Base-by-base conservation (phyloP, 1,139 yeast species). In the Debaryomyces coudertii region DNA sequence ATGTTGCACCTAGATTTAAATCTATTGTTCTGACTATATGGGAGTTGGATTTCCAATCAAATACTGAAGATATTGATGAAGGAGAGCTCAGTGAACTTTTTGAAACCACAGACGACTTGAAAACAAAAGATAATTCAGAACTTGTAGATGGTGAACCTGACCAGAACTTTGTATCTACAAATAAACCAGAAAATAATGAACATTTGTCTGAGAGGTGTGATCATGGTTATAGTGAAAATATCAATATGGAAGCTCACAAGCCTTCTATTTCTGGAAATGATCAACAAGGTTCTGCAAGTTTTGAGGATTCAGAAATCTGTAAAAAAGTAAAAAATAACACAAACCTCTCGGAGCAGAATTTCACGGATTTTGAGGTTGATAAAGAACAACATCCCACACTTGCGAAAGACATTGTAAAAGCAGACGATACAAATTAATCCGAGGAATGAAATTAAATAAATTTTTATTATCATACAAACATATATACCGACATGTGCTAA, bases 11-110 rank as follows among this genome's bases (percentile, higher is more conserved):
- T 1, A 57, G 65, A 28, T 73, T 72, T 49, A 58, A 60, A 16
- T 51, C 73, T 6, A 66, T 62, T 24, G 64, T 66, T 9, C 63
- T 65, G 14, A 65, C 68, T 22, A 50, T 76, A 18, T 80, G 83
- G 83, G 59, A 57, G 15, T 33, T 67, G 23, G 49, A 46, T 5
- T 46, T 59, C 22, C 47, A 49, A 27, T 48, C 46, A 35, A 48
- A 44, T 31, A 51, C 43, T 40, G 29, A 37, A 9, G 43, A 27
- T 28, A 15, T 6, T 25, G 23, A 12, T 18, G 25, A 12, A 14
- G 22, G 5, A 4, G n/a, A 25, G 22, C 5, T 7, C 4, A 25
- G 3, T 14, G 33, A 14, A 27, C 4, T 2, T 20, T 7, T 25
- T 20, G 5, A 20, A 4, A 20, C 3, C 8, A 7, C 7, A 29